Evolutionary conservation across 257 asterid genomes (phyloP), one percentile per base, ranked within the genome.

Genomic region (Pogostemon cablin): DNA sequence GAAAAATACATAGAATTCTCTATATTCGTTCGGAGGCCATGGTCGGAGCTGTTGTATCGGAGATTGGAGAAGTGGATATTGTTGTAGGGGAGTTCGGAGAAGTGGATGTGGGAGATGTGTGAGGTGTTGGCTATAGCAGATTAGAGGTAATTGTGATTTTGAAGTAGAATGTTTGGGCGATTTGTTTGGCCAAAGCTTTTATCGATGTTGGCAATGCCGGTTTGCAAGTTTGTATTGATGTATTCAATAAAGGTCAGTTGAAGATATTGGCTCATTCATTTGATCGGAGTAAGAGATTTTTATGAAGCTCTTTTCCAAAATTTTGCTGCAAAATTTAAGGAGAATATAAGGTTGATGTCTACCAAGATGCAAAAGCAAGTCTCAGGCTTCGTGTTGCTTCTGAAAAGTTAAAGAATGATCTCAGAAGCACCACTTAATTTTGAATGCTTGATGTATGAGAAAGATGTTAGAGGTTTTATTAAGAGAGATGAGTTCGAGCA

Each of bases 401-500:
- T 81, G 96, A 91, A 54, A 91, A 91, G 84, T 62, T 91, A 84
- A 91, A 91, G 81, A 91, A 91, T 82, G 87, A 91, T 72, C 84
- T 93, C 35, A 91, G 97, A 81, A 81, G 95, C 99, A 60, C 99
- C 97, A 62, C 77, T 93, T 80, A 87, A 86, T 79, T 91, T 93
- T 2, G 99, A 93, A 83, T 93, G 99, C 76, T 72, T 93, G 76
- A 86, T 93, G 97, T 96, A 91, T 52, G 97, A 93, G 80, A 93
- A 89, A 79, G 99, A 93, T 82, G 99, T 93, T 3, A 79, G 95
- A 72, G 93, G 97, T 44, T 83, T 78, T 81, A 89, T 93, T 58
- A 91, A 93, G 85, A 89, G 99, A 76, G 97, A 93, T 0, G 97
- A 86, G 70, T 91, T 93, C 72, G 98, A 93, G 86, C 77, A 89